Percentiles rank a stretch among this genome's conserved stretches.
phyloP scores from a whole-genome alignment of 768 basidiomycete species.

The Lactarius quietus region DNA sequence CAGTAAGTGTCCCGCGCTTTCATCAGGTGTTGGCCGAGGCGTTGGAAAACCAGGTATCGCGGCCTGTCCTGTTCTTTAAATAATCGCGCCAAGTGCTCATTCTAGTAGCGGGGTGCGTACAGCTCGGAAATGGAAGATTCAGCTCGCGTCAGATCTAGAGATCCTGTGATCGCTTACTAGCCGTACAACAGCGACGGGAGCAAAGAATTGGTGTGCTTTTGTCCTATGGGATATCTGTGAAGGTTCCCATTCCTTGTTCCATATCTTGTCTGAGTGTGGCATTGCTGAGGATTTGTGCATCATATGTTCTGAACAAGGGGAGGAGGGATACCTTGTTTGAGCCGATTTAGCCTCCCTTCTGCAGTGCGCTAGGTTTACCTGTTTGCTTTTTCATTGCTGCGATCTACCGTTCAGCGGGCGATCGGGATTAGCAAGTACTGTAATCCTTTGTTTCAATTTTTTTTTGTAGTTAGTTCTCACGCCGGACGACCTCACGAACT shows the following conservation, averaged over 20 bases:
- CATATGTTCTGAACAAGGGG: background rate
- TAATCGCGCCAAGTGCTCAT: background rate
- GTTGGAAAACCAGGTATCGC: background rate
- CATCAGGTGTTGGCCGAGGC: too few relatives aligned
- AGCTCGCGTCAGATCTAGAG: background rate
- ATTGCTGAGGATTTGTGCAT: background rate
- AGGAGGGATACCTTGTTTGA: background rate
- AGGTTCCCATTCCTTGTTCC: background rate
- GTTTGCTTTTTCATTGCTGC: background rate
- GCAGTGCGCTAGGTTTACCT: background rate
- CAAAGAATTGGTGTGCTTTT: background rate
- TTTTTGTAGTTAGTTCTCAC: background rate
- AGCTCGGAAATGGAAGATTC: too few relatives aligned
- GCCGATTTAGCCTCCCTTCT: background rate
- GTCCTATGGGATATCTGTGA: background rate
- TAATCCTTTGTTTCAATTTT: too few relatives aligned
- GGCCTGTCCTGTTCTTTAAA: background rate
- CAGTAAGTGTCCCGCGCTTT: too few relatives aligned
- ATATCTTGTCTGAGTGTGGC: background rate
- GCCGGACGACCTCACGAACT: background rate
- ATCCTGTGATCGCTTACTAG: background rate
- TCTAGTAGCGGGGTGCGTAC: background rate
- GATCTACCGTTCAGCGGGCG: background rate
- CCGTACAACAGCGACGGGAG: background rate
- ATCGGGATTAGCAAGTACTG: too few relatives aligned